These are phyloP conservation scores for Neofusicoccum parvum DNA, from an alignment of 2,329 filamentous ascomycete species.

Conservation along the genomic window DNA sequence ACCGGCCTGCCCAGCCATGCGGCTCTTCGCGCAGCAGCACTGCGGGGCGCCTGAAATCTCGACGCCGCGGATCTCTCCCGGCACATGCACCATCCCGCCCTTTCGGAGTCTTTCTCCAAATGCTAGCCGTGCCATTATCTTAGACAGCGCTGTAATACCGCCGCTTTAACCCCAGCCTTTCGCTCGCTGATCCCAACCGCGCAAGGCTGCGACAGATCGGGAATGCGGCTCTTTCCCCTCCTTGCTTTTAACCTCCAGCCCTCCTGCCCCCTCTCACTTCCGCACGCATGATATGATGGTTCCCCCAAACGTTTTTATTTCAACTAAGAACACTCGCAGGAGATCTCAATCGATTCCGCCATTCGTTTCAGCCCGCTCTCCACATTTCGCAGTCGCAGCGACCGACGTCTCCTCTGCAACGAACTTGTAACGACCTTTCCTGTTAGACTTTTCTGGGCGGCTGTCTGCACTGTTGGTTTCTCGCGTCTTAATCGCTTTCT, in stretches of 20 bases:
- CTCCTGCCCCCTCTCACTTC: not conserved
- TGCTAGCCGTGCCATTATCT: no score
- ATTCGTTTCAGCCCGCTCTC: not conserved
- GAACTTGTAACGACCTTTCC: not conserved
- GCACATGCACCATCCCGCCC: no score
- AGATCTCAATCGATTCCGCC: slow-evolving; percentile 1
- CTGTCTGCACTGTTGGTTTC: not conserved
- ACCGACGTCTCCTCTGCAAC: no score
- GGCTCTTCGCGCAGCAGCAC: no score
- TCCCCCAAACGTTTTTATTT: not conserved
- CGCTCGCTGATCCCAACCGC: not conserved
- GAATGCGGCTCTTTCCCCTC: no score
- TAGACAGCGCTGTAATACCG: no score
- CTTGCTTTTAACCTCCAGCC: not conserved
- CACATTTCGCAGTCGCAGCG: not conserved
- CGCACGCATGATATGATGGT: not conserved
- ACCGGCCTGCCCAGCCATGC: no score
- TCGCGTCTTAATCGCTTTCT: not conserved
- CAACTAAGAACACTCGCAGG: slow-evolving; percentile 9
- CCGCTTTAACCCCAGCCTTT: no score
- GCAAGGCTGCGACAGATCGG: not conserved
- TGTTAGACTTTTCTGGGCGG: not conserved
- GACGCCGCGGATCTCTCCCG: no score
- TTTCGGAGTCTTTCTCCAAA: no score
- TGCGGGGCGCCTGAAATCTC: no score